Base-by-base conservation (phyloP, 2,329 filamentous ascomycete genomes). In the Aspergillus sp. region DNA sequence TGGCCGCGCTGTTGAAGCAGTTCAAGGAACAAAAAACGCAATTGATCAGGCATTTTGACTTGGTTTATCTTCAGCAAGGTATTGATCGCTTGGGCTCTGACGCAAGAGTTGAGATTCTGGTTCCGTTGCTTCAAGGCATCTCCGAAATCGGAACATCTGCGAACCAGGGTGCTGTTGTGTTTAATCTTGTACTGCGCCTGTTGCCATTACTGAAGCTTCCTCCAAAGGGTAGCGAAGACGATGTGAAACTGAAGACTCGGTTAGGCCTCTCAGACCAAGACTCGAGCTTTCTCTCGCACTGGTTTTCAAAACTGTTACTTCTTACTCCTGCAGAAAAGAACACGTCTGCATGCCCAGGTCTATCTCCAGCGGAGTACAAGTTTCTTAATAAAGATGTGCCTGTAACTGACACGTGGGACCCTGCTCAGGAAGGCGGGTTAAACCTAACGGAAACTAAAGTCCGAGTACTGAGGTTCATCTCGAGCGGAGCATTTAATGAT, bases 11-110 rank as follows among this genome's bases (percentile, higher is more conserved):
- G 17, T 75, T 98, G 55, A 88, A 92, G 65, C 95, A 98, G 73
- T 97, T 96, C 81, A 96, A 96, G 73, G 85, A 90, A 21, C 86
- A 85, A 39, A 81, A 86, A 40, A 88, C 87, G 12, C 80, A 87
- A 1, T 81, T 97, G 39, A 86, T 99, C 63, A 88, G 91, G 62
- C 90, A 96, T 70, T 90, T 97, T 66, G 93, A 98, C 74, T 79
- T 98, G 41, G 82, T 90, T 17, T 96, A 96, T 70, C 89, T 97
- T 39, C 90, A 96, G 68, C 91, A 96, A 70, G 95, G 93, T 40
- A 80, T 90, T 45, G 82, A 82, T 52, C 81, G 87, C 50, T 73
- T 90, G 19, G 79, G 82, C 2, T 73, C 81, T 11, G 72, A 76
- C 53, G 89, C 93, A 43, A 85, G 91, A 64, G 82, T 88, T 37